Evolutionary conservation across 345 rosid genomes (phyloP).

Genomic region (Brassica carinata): DNA sequence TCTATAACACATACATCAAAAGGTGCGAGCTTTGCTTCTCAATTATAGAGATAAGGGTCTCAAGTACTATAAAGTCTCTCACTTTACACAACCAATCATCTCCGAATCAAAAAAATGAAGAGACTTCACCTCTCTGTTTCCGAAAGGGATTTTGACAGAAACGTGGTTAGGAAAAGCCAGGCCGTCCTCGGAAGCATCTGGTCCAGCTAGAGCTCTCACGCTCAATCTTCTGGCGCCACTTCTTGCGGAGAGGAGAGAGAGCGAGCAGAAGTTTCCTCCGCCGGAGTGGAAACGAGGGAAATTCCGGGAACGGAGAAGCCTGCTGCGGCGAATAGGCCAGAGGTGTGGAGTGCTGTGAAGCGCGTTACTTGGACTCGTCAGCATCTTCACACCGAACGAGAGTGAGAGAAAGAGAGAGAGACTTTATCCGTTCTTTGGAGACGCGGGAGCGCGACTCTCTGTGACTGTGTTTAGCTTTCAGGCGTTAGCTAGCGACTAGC

Average conservation of each 20-base stretch:
- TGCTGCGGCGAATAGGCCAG: conserved; percentile 38
- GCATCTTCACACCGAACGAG: conserved; percentile 44
- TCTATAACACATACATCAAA: neutral
- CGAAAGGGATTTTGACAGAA: conserved; percentile 88
- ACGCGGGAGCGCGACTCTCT: conserved; percentile 52
- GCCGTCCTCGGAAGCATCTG: conserved; percentile 42
- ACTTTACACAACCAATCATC: conserved; percentile 15
- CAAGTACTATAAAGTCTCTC: neutral
- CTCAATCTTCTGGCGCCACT: conserved; percentile 29
- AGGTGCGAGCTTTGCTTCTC: conserved; percentile 8
- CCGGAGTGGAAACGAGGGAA: conserved; percentile 28
- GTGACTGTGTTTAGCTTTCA: conserved; percentile 25
- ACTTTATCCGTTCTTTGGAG: conserved; percentile 51
- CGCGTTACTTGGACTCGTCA: conserved; percentile 49
- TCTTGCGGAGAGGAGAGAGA: conserved; percentile 54
- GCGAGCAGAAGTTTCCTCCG: conserved; percentile 44
- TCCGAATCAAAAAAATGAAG: neutral
- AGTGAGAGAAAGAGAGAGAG: neutral
- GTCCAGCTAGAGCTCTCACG: conserved; percentile 48
- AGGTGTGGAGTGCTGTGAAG: conserved; percentile 37
- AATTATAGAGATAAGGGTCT: conserved; percentile 11
- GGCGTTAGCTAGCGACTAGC: conserved; percentile 20
- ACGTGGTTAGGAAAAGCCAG: conserved; percentile 50
- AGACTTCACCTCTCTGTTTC: conserved; percentile 68
- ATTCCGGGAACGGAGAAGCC: conserved; percentile 27